phyloP scores from a whole-genome alignment of 768 basidiomycete species.

The Serendipita sp. region DNA sequence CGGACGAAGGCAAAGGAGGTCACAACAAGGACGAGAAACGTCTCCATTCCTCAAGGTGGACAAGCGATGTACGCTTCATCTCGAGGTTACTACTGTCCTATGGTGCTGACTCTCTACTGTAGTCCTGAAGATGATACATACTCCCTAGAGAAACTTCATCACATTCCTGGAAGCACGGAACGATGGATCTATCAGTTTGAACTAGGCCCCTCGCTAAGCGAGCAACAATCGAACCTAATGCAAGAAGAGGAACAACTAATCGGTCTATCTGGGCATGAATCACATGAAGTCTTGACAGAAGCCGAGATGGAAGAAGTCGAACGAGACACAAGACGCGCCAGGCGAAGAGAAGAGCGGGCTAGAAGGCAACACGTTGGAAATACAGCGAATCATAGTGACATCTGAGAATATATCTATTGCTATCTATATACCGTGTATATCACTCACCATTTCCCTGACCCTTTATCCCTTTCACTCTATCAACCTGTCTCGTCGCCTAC shows the following conservation, averaged over 20 bases:
- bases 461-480: no score
- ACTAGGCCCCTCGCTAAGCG: not conserved
- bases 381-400: not conserved
- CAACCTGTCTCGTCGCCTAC: no score
- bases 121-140: not conserved
- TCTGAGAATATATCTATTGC: not conserved
- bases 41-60: not conserved
- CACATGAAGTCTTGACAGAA: not conserved
- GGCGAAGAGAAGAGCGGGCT: not conserved
- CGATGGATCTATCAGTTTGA: not conserved
- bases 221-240: not conserved
- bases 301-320: not conserved
- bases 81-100: not conserved
- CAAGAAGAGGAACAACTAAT: not conserved
- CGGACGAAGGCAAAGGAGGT: not conserved
- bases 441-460: not conserved
- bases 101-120: not conserved
- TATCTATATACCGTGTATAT: not conserved
- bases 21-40: not conserved
- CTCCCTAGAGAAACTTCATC: not conserved
- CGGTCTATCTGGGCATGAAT: not conserved
- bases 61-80: not conserved
- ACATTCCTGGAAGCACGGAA: not conserved
- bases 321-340: not conserved
- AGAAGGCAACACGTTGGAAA: not conserved